Conservation (phyloP, 1,284 basidiomycete genomes). For the Vanrija pseudolonga region DNA sequence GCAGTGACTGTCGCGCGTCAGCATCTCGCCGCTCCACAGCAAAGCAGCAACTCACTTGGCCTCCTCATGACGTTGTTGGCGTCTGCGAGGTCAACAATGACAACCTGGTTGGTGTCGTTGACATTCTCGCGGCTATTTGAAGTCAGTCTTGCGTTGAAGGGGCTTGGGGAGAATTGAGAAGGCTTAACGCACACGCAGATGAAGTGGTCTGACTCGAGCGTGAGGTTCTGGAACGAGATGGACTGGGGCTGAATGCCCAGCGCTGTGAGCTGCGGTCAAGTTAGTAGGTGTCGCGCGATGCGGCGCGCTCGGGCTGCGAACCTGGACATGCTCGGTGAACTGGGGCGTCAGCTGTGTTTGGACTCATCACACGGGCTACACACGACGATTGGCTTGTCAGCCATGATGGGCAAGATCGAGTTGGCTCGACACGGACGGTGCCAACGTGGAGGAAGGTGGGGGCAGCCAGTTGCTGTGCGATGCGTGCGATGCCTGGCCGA, state of each 20-base stretch:
- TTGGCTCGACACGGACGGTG: slow-evolving; percentile 1
- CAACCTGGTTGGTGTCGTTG: slow-evolving; percentile 84
- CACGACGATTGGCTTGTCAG: slow-evolving; percentile 47
- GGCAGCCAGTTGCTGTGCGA: background rate
- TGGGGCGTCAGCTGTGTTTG: slow-evolving; percentile 15
- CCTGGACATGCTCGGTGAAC: slow-evolving; percentile 52
- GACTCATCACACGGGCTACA: slow-evolving; percentile 5
- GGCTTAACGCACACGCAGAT: slow-evolving; percentile 62
- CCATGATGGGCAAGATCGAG: slow-evolving; percentile 29
- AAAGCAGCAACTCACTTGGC: slow-evolving; percentile 57
- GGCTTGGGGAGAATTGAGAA: background rate
- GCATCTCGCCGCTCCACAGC: background rate
- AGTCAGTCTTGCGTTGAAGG: background rate
- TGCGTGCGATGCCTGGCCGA: background rate
- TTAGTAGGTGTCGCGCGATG: background rate
- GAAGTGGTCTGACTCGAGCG: slow-evolving; percentile 94
- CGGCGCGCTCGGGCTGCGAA: background rate
- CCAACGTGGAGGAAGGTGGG: slow-evolving; percentile 6
- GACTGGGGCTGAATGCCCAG: slow-evolving; percentile 93
- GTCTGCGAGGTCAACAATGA: slow-evolving; percentile 93
- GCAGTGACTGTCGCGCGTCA: slow-evolving; percentile 60
- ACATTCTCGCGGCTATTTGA: slow-evolving; percentile 37
- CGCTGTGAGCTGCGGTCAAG: slow-evolving; percentile 75
- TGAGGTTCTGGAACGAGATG: slow-evolving; percentile 95
- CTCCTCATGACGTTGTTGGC: slow-evolving; percentile 94